phyloP scores from a whole-genome alignment of 164 flowering plant genomes.

The Magnolia sinica region DNA sequence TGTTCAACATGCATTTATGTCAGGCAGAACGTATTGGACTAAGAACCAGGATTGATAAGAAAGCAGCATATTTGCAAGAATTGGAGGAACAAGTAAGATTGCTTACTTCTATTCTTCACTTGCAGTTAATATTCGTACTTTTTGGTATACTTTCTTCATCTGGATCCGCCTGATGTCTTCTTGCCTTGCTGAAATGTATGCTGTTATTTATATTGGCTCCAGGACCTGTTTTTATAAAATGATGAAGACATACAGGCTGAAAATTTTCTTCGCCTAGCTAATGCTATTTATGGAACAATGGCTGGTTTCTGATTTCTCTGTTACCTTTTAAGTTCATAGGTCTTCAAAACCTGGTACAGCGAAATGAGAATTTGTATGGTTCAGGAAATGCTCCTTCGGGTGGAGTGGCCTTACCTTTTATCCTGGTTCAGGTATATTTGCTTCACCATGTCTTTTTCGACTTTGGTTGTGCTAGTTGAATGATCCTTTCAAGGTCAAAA shows the following conservation, averaged over 20 bases:
- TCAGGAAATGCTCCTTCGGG: slow-evolving; percentile 80
- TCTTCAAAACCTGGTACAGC: slow-evolving; percentile 73
- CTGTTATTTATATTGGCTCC: neutral
- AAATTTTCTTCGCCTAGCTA: neutral
- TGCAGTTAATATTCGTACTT: neutral
- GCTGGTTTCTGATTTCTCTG: neutral
- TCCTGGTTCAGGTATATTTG: slow-evolving; percentile 76
- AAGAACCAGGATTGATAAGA: slow-evolving; percentile 74
- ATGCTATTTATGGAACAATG: neutral
- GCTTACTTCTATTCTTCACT: slow-evolving; percentile 7
- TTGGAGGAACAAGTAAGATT: slow-evolving; percentile 82
- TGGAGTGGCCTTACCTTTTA: slow-evolving; percentile 92
- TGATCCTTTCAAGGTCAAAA: neutral
- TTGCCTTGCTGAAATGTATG: neutral
- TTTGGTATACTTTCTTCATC: neutral
- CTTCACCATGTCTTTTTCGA: neutral
- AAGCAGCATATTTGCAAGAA: slow-evolving; percentile 86
- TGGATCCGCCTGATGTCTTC: neutral
- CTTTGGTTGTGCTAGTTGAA: neutral
- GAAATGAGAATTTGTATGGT: slow-evolving; percentile 76
- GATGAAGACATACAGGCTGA: neutral
- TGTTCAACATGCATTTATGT: neutral
- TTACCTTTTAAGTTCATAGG: slow-evolving; percentile 55
- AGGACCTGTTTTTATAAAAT: no score
- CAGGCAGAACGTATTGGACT: slow-evolving; percentile 71